Percentiles rank a stretch among this genome's conserved stretches.
Evolutionary conservation across 2,329 filamentous ascomycete genomes (phyloP).

Genomic region (Aspergillus terreus): DNA sequence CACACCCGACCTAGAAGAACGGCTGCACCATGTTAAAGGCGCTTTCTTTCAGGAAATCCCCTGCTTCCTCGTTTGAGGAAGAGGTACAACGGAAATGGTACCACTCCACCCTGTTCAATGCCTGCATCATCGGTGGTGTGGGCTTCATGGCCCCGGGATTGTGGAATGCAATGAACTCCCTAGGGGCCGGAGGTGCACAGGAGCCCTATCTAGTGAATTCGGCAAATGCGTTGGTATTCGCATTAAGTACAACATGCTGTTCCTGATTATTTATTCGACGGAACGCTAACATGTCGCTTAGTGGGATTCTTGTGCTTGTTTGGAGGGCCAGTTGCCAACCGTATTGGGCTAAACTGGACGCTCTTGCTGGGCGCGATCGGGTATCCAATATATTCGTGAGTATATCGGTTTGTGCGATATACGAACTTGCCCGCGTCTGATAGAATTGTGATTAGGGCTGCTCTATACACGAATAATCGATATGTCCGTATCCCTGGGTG

Average conservation of each 20-base stretch:
- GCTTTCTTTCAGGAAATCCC: too few species aligned
- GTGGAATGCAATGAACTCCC: slow-evolving; percentile 55
- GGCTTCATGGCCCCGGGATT: slow-evolving; percentile 46
- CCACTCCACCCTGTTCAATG: slow-evolving; percentile 52
- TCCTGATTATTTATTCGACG: neutral
- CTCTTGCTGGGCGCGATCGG: slow-evolving; percentile 43
- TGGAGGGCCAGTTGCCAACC: slow-evolving; percentile 48
- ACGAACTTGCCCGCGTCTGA: neutral
- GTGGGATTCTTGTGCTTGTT: slow-evolving; percentile 45
- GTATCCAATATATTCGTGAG: slow-evolving; percentile 39
- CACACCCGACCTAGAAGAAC: neutral
- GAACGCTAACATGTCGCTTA: slow-evolving; percentile 5
- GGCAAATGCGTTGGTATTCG: slow-evolving; percentile 51
- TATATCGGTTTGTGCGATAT: neutral
- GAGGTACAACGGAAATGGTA: slow-evolving; percentile 39
- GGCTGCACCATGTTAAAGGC: neutral
- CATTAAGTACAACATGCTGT: slow-evolving; percentile 18
- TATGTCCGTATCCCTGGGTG: slow-evolving; percentile 14
- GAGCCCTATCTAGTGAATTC: slow-evolving; percentile 52
- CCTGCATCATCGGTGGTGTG: slow-evolving; percentile 51
- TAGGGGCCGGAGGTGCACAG: slow-evolving; percentile 52
- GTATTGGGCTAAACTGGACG: slow-evolving; percentile 47
- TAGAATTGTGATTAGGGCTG: slow-evolving; percentile 26
- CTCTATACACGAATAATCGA: slow-evolving; percentile 42
- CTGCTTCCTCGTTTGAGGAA: neutral